These are phyloP conservation scores for Calonectria henricotiae DNA, from an alignment of 2,329 filamentous ascomycete species.

Conservation along the genomic window DNA sequence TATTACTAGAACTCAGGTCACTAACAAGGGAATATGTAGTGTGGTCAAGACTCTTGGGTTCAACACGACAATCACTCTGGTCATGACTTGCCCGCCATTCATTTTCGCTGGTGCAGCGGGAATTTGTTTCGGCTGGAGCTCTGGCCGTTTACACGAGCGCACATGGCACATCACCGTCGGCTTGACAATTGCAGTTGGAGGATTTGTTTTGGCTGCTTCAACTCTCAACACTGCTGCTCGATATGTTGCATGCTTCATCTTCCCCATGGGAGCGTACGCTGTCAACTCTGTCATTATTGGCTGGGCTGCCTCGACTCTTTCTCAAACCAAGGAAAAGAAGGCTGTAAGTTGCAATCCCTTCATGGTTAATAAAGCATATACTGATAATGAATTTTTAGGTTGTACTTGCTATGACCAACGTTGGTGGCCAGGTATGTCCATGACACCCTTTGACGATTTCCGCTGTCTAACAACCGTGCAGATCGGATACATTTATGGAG, in stretches of 20 bases:
- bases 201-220: conserved; percentile 61
- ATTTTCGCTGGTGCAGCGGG: conserved; percentile 65
- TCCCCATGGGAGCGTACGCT: conserved; percentile 62
- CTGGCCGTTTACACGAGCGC: conserved; percentile 65
- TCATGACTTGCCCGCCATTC: conserved; percentile 70
- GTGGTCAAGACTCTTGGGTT: conserved; percentile 68
- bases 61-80: conserved; percentile 66
- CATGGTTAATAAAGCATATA: neutral
- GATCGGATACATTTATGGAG: conserved; percentile 67
- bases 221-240: conserved; percentile 60
- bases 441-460: fast-evolving
- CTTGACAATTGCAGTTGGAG: conserved; percentile 60
- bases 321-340: conserved; percentile 68
- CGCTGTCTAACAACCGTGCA: conserved; percentile 6
- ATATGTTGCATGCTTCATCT: conserved; percentile 63
- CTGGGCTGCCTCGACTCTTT: conserved; percentile 63
- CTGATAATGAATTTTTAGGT: conserved; percentile 40
- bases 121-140: conserved; percentile 67
- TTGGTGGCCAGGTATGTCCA: conserved; percentile 57
- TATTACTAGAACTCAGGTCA: fast-evolving
- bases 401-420: conserved; percentile 66
- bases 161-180: conserved; percentile 68
- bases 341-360: conserved; percentile 52
- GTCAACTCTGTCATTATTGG: conserved; percentile 66
- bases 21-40: conserved; percentile 28